A percentile compares a stretch with the other conserved stretches of the same genome.
phyloP scores from a whole-genome alignment of 495 filamentous ascomycete genomes.

The Hapsidospora chrysogenum region DNA sequence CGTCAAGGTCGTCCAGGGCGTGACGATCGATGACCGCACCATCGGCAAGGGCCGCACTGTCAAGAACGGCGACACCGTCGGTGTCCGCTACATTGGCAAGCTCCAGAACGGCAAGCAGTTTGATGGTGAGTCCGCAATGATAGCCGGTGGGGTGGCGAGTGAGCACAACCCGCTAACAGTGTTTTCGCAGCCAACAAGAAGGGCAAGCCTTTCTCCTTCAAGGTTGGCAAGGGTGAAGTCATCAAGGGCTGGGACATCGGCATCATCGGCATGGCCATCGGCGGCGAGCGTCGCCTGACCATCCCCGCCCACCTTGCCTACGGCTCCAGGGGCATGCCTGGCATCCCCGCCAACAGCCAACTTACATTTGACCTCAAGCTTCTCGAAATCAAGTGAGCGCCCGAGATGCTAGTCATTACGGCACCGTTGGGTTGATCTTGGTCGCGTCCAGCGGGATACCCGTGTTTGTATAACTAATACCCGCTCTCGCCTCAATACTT shows the following conservation, averaged over 20 bases:
- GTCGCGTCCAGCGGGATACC: too few relatives aligned
- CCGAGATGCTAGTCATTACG: too few relatives aligned
- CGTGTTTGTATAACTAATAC: background rate
- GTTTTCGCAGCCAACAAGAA: conserved; percentile 69
- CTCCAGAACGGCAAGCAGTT: conserved; percentile 83
- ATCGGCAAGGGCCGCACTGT: conserved; percentile 61
- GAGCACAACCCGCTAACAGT: conserved; percentile 13
- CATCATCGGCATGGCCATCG: conserved; percentile 75
- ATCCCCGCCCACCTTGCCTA: conserved; percentile 78
- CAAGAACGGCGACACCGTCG: conserved; percentile 72
- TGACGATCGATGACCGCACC: conserved; percentile 92
- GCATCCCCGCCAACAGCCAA: conserved; percentile 79
- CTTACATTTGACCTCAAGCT: conserved; percentile 89
- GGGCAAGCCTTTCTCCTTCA: conserved; percentile 91
- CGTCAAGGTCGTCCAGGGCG: conserved; percentile 64
- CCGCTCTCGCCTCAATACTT: too few relatives aligned
- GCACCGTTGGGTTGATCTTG: too few relatives aligned
- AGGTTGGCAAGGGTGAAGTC: conserved; percentile 81
- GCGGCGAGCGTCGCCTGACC: conserved; percentile 80
- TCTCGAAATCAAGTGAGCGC: conserved; percentile 45
- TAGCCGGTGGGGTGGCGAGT: background rate
- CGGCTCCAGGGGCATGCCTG: conserved; percentile 58
- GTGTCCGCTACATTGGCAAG: conserved; percentile 97
- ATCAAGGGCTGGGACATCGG: conserved; percentile 99
- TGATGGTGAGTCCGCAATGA: conserved; percentile 56